Conservation (phyloP, 2,329 filamentous ascomycete genomes). For the Chaetomium globosum region DNA sequence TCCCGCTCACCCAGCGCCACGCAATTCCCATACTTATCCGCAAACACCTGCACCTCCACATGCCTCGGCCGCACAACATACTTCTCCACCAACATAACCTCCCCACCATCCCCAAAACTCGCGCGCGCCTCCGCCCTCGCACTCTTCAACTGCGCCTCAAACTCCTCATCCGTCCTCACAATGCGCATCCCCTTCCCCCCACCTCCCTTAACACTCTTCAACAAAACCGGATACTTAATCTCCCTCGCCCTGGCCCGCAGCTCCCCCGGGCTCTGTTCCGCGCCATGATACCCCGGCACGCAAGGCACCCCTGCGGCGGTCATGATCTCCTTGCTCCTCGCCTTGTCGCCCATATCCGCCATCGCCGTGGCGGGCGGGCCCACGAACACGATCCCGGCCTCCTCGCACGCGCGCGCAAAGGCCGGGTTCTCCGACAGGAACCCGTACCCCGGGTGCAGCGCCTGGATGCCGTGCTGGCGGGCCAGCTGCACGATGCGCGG, state of each 20-base stretch:
- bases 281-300: slow-evolving; percentile 92
- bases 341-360: slow-evolving; percentile 91
- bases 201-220: slow-evolving; percentile 79
- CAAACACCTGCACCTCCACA: slow-evolving; percentile 89
- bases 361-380: slow-evolving; percentile 83
- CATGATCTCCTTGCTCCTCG: slow-evolving; percentile 95
- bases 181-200: slow-evolving; percentile 86
- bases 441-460: slow-evolving; percentile 94
- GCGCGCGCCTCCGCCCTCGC: slow-evolving; percentile 75
- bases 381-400: slow-evolving; percentile 91
- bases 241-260: slow-evolving; percentile 71
- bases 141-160: slow-evolving; percentile 68
- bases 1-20: slow-evolving; percentile 86
- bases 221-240: slow-evolving; percentile 68
- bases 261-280: slow-evolving; percentile 70
- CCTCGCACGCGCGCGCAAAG: slow-evolving; percentile 85
- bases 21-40: slow-evolving; percentile 75
- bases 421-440: slow-evolving; percentile 92
- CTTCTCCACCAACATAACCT: slow-evolving; percentile 81
- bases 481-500: slow-evolving; percentile 89
- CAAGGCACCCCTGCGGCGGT: slow-evolving; percentile 90
- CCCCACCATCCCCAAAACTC: slow-evolving; percentile 77
- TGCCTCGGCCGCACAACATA: slow-evolving; percentile 80
- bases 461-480: slow-evolving; percentile 81
- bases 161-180: slow-evolving; percentile 68